Evolutionary conservation across 2,329 filamentous ascomycete genomes (phyloP).

Genomic region (Arthroderma sp.): DNA sequence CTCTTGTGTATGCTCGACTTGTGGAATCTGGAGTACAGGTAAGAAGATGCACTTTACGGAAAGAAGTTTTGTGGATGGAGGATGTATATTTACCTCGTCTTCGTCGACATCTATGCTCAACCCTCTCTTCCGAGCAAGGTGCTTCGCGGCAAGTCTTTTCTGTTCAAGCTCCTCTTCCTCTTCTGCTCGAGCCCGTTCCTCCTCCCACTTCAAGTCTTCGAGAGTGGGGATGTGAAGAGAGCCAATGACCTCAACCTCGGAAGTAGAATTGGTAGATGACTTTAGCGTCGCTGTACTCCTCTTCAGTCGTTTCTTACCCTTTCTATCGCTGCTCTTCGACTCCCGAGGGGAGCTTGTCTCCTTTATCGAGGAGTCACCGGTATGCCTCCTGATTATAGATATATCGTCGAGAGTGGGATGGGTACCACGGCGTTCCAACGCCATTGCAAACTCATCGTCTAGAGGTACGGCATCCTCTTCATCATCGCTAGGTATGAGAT

Average conservation of each 20-base stretch:
- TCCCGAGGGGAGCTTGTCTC: constrained; percentile 36
- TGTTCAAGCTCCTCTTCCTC: constrained; percentile 44
- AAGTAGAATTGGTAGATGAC: constrained; percentile 15
- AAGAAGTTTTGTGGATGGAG: background rate
- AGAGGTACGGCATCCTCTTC: constrained; percentile 89
- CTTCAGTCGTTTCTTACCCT: constrained; percentile 19
- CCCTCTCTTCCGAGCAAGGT: constrained; percentile 42
- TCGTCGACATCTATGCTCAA: constrained; percentile 22
- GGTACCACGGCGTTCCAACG: constrained; percentile 57
- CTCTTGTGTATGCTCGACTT: too few relatives aligned
- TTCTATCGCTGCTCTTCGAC: constrained; percentile 22
- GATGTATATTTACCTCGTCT: constrained; percentile 18
- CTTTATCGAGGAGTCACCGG: constrained; percentile 35
- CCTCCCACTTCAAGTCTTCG: constrained; percentile 44
- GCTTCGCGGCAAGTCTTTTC: constrained; percentile 42
- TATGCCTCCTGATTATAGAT: constrained; percentile 27
- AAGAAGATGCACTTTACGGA: too few relatives aligned
- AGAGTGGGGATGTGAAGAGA: constrained; percentile 34
- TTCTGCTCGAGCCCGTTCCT: constrained; percentile 38
- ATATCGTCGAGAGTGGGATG: constrained; percentile 49
- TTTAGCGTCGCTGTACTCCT: constrained; percentile 13
- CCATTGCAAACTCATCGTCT: constrained; percentile 82
- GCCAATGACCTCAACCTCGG: constrained; percentile 18
- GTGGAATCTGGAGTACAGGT: too few relatives aligned
- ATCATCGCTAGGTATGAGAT: constrained; percentile 83